Evolutionary conservation across 192 early-diverging fungal species (phyloP), one percentile per base, ranked within the genome.

Genomic region (Entophlyctis luteolus): DNA sequence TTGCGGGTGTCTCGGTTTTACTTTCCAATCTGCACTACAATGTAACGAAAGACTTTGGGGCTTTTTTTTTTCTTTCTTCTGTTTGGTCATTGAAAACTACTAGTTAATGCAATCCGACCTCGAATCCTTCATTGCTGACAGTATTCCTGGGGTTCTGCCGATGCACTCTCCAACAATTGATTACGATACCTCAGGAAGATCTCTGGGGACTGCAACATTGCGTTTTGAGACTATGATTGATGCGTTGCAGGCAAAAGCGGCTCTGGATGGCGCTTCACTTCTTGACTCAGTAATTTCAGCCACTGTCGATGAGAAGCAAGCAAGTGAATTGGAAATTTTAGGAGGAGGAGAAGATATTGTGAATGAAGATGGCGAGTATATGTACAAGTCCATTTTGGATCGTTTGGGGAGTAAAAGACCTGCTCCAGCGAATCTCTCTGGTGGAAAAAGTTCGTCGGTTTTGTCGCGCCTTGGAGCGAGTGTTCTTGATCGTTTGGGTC

Each of bases 361-460:
- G 14, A 54, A 66, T 25, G 63, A 66, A 4, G 6, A 52, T 35
- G 63, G 63, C 28, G 49, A 66, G 36, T 66, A 66, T 38, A 47
- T 47, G 48, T 66, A 66, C 37, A 52, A 54, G 29, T 38, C 50
- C 18, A 66, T 66, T 31, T 36, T 66, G 28, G 57, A 66, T 29
- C 48, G 63, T 6, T 23, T 66, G n/a, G 63, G 63, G 29, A 23
- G 28, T 8, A 66, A 66, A 25, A 22, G 63, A 18, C 63, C 63
- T 8, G 36, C 33, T 22, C 33, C 46, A 4, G 37, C 35, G 1
- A 25, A 29, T 10, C 8, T n/a, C 2, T 45, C 12, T 12, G 23
- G 20, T 38, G 25, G 28, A 12, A 6, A 10, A 10, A 16, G 27
- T 14, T 29, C 4, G 6, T 16, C 5, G 4, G 57, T 66, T 2